Conservation (phyloP, 2,329 filamentous ascomycete genomes). For the Rutstroemia sydowiana region DNA sequence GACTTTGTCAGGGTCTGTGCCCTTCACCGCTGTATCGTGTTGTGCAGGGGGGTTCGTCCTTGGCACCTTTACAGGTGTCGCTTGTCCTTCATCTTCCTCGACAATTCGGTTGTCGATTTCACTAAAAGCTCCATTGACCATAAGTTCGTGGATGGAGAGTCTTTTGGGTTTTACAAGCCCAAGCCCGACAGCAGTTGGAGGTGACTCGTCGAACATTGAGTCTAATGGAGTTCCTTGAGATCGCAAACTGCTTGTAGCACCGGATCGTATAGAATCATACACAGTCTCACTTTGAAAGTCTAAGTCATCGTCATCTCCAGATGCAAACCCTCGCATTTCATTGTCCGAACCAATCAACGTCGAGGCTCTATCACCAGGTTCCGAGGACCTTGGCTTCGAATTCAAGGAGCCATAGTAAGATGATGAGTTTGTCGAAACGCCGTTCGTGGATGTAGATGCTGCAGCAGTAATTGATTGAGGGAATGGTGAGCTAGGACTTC, state of each 20-base stretch:
- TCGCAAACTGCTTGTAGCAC: constrained; percentile 58
- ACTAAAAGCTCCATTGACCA: constrained; percentile 39
- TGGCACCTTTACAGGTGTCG: constrained; percentile 39
- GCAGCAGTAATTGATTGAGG: constrained; percentile 25
- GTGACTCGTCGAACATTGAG: constrained; percentile 76
- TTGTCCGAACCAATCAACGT: constrained; percentile 64
- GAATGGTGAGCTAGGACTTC: constrained; percentile 23
- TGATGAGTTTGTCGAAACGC: constrained; percentile 34
- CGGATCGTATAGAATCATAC: constrained; percentile 69
- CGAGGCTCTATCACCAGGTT: constrained; percentile 39
- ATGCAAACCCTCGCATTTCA: constrained; percentile 56
- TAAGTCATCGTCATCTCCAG: constrained; percentile 69
- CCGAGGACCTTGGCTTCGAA: constrained; percentile 21
- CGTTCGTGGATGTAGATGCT: constrained; percentile 36
- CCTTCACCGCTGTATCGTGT: background rate
- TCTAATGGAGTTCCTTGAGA: constrained; percentile 66
- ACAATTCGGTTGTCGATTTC: constrained; percentile 50
- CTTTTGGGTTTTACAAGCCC: constrained; percentile 32
- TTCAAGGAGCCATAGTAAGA: constrained; percentile 18
- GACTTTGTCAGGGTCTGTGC: constrained; percentile 13
- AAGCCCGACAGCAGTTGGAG: constrained; percentile 48
- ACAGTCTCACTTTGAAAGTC: constrained; percentile 71
- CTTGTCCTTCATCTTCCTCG: constrained; percentile 53
- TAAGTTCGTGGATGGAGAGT: constrained; percentile 28
- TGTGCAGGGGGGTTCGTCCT: constrained; percentile 15